Evolutionary conservation across 495 filamentous ascomycete genomes (phyloP), one percentile per base, ranked within the genome.

Genomic region (Xanthoparmelia taractica): DNA sequence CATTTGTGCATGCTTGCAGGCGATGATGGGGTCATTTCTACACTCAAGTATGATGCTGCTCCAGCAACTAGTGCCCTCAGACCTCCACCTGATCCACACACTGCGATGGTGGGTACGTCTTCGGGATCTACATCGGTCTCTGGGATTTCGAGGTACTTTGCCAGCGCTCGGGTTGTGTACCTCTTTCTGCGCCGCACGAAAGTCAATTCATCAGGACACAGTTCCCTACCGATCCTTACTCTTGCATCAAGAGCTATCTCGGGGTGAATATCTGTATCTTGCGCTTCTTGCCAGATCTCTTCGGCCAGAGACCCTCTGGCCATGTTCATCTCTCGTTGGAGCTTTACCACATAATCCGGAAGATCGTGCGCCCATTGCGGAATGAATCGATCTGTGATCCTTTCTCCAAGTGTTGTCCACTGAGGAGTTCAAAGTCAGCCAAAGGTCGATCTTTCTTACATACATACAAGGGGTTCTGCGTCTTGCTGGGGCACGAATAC

Each of bases 61-160:
- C 94, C 91, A 18, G 94, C 93, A 12, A 97, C 90, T 57, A 98
- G 79, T 0, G 94, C 93, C 36, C 94, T 79, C 25, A 98, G 75
- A 8, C 94, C 94, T 52, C 94, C 94, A 7, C 94, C 94, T 0
- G 92, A 96, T 38, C 92, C 91, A 66, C 92, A 95, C 76, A 96
- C 85, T 17, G 91, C 93, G 71, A 98, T 96, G 27, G 85, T 81
- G 10, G 94, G 94, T 18, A 97, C 85, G 76, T 98, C 94, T 43
- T 96, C 88, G 0, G 90, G 88, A 70, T 97, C 82, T n/a, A 98
- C 84, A 25, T 96, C 90, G 18, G 79, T 73, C 68, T 89, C 90
- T 0, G 86, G 76, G 29, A 98, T 75, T 31, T 84, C 82, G 0
- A 98, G 80, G 67, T 97, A 98, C 40, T 80, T 83, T 0, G 92